Evolutionary conservation across 805 yeast species (phyloP).

Genomic region (Kuraishia hungarica): DNA sequence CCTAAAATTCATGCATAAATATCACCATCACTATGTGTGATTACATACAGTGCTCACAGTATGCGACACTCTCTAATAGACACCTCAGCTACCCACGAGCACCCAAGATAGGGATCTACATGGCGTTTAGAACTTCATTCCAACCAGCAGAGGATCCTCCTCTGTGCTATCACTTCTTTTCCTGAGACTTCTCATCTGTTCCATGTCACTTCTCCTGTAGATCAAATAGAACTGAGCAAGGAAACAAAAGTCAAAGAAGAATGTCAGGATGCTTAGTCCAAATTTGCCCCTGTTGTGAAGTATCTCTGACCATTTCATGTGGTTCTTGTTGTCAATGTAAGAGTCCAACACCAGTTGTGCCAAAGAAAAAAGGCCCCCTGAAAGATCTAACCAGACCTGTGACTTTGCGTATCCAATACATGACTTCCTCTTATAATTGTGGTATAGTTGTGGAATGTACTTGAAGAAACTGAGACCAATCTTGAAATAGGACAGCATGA

Average conservation of each 20-base stretch:
- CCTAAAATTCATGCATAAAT: neutral
- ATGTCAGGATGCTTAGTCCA: slow-evolving; percentile 28
- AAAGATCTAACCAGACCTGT: slow-evolving; percentile 30
- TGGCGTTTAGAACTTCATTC: neutral
- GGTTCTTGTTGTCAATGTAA: slow-evolving; percentile 14
- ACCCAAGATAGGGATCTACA: too few species aligned
- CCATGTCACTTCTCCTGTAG: neutral
- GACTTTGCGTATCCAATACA: slow-evolving; percentile 36
- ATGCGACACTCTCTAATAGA: too few species aligned
- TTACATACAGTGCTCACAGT: too few species aligned
- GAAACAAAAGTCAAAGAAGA: slow-evolving; percentile 20
- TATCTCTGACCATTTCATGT: slow-evolving; percentile 18
- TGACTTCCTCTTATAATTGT: slow-evolving; percentile 31
- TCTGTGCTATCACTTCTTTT: neutral
- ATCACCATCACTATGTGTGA: neutral
- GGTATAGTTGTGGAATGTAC: slow-evolving; percentile 41
- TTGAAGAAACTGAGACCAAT: slow-evolving; percentile 34
- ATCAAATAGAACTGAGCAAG: slow-evolving; percentile 14
- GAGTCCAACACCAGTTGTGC: slow-evolving; percentile 32
- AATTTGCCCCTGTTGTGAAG: slow-evolving; percentile 34
- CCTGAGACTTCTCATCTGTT: neutral
- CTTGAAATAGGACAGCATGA: slow-evolving; percentile 34
- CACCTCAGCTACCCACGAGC: too few species aligned
- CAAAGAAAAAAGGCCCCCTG: slow-evolving; percentile 31
- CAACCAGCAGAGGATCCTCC: neutral